Base-by-base conservation (phyloP, 768 basidiomycete species). In the Pulveroboletus sp. region DNA sequence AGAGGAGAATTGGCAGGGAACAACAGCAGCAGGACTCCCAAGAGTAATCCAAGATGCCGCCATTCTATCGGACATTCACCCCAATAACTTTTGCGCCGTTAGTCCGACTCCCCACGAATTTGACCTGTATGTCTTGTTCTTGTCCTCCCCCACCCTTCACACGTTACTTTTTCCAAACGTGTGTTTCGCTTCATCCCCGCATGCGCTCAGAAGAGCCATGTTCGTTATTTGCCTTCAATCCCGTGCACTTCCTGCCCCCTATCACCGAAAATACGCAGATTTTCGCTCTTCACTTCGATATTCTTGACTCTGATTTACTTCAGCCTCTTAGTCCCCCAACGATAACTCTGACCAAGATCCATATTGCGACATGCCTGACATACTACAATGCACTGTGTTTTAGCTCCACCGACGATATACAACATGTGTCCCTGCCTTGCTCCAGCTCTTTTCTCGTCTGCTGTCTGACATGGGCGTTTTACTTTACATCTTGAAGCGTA, bases 1-100 rank as follows among this genome's bases (percentile, higher is more conserved):
- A 94, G 73, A 80, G 93, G 69, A 80, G 93, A 60, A 89, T 94
- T 49, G 89, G 89, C 47, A 77, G 86, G 56, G 90, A 92, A 67
- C 80, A 84, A 53, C 83, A 87, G 61, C 85, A 88, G 62, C 85
- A 89, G 64, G 84, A 88, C 69, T 76, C 82, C 51, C 83, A 86
- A 63, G 66, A 68, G 31, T 70, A 53, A 63, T 47, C 7, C 38
- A 45, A 19, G 37, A 36, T 14, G 3, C 44, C 19, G 6, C 43
- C 21, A 5, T 37, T 32, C 33, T 17, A 29, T 43, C 6, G 19
- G 16, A 35, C 41, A 49, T 47, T 42, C 32, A 39, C 17, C 45
- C n/a, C 41, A 19, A 21, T 23, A 35, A 16, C 32, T 47, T 35
- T 53, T 52, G 50, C 55, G 50, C 40, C 37, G 58, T 49, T 43